These are phyloP conservation scores for Colletotrichum costaricense DNA, from an alignment of 2,329 filamentous ascomycete species.

Conservation along the genomic window DNA sequence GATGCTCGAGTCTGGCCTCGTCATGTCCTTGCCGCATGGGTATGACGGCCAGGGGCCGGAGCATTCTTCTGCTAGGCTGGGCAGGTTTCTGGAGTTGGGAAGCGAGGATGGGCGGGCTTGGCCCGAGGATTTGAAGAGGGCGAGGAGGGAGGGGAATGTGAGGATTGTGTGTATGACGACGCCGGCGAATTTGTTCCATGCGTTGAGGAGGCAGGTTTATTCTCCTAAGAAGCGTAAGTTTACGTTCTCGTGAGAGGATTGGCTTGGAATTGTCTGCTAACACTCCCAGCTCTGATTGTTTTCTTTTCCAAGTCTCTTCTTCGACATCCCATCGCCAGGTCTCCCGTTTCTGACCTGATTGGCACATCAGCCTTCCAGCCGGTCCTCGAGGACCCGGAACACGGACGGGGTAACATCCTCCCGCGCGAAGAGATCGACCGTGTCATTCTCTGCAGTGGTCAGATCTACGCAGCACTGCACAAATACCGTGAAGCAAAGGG, in stretches of 20 bases:
- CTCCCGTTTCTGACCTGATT: constrained; percentile 87
- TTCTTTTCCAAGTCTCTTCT: constrained; percentile 99
- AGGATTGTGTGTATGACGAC: constrained; percentile 98
- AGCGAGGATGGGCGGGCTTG: constrained; percentile 93
- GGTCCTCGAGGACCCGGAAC: constrained; percentile 93
- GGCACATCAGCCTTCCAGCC: constrained; percentile 93
- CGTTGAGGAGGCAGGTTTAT: constrained; percentile 96
- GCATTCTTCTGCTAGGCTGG: constrained; percentile 96
- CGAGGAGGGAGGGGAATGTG: constrained; percentile 99
- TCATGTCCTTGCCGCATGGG: constrained; percentile 95
- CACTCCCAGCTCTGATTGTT: constrained; percentile 78
- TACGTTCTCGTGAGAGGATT: no score
- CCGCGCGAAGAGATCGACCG: constrained; percentile 88
- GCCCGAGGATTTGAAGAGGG: constrained; percentile 87
- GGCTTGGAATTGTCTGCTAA: constrained; percentile 14
- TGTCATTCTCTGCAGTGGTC: constrained; percentile 92
- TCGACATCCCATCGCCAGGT: constrained; percentile 91
- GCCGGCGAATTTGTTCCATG: constrained; percentile 95
- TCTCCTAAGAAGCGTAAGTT: constrained; percentile 93
- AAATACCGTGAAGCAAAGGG: constrained; percentile 49
- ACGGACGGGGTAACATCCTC: constrained; percentile 74
- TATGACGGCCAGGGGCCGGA: constrained; percentile 98
- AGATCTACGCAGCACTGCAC: constrained; percentile 91
- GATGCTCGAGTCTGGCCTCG: constrained; percentile 96
- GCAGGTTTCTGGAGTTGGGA: constrained; percentile 95